Conservation (phyloP, 768 basidiomycete genomes). For the Omphalotus guepiniiformis region DNA sequence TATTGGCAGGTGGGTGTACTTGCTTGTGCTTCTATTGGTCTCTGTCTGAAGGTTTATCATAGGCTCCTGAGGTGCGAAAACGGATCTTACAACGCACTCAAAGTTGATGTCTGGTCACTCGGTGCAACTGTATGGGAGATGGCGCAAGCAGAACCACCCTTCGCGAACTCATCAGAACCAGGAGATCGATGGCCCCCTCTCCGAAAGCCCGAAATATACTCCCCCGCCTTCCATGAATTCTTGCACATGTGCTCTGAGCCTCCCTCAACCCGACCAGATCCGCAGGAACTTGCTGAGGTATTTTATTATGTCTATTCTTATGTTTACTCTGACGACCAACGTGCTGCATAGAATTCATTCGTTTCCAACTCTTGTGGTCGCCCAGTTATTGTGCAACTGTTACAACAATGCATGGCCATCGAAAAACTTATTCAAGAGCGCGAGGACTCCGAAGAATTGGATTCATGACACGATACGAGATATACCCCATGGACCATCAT, state of each 20-base stretch:
- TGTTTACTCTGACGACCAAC: constrained; percentile 4
- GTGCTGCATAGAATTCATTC: constrained; percentile 47
- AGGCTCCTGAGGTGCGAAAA: constrained; percentile 71
- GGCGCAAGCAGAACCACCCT: constrained; percentile 72
- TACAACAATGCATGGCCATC: constrained; percentile 63
- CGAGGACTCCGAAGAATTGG: neutral
- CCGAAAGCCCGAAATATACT: constrained; percentile 53
- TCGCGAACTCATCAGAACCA: constrained; percentile 49
- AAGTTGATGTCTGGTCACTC: constrained; percentile 77
- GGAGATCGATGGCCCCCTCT: constrained; percentile 65
- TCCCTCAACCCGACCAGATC: constrained; percentile 47
- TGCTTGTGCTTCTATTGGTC: neutral
- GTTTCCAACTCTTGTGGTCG: constrained; percentile 68
- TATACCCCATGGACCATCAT: neutral
- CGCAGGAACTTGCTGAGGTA: constrained; percentile 57
- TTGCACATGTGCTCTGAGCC: constrained; percentile 63
- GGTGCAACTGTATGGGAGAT: constrained; percentile 85
- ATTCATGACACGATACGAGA: neutral
- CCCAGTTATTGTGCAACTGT: constrained; percentile 58
- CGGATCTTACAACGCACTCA: constrained; percentile 69
- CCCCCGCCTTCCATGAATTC: constrained; percentile 71
- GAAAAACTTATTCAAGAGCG: constrained; percentile 28
- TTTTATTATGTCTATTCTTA: neutral
- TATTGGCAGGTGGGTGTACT: constrained; percentile 66
- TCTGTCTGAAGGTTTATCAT: neutral